Evolutionary conservation across 345 rosid genomes (phyloP).

Genomic region (Moringa oleifera): DNA sequence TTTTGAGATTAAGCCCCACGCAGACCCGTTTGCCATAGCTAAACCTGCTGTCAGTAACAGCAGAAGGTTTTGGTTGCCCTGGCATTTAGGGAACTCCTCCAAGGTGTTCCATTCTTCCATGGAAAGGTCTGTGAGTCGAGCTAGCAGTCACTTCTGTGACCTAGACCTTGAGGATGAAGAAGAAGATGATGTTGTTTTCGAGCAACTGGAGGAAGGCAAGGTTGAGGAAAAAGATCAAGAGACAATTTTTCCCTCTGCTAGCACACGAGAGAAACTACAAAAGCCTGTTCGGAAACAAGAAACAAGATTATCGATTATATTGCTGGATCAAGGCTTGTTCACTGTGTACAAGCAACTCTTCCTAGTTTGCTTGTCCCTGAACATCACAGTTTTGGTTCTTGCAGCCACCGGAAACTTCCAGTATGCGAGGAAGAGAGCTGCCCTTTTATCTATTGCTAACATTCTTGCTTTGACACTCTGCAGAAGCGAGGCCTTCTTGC

Average conservation of each 20-base stretch:
- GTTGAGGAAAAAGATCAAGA: conserved; percentile 19
- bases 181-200: conserved; percentile 17
- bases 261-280: conserved; percentile 30
- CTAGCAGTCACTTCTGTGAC: conserved; percentile 77
- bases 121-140: conserved; percentile 36
- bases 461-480: conserved; percentile 64
- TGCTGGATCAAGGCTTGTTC: conserved; percentile 78
- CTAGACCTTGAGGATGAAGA: conserved; percentile 34
- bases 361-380: conserved; percentile 34
- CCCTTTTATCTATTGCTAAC: conserved; percentile 64
- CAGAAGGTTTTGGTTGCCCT: conserved; percentile 30
- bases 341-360: conserved; percentile 80
- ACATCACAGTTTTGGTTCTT: conserved; percentile 45
- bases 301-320: conserved; percentile 58
- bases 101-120: conserved; percentile 37
- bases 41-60: conserved; percentile 14
- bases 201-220: conserved; percentile 43
- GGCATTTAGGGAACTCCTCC: conserved; percentile 33
- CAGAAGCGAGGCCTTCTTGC: conserved; percentile 68
- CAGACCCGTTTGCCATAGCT: conserved; percentile 35
- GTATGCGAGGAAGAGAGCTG: conserved; percentile 59
- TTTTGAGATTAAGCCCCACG: conserved; percentile 57
- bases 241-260: conserved; percentile 19
- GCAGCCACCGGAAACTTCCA: conserved; percentile 57
- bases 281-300: conserved; percentile 39